Conservation (phyloP, 73 alveolate genomes). For the Paramecium caudatum region DNA sequence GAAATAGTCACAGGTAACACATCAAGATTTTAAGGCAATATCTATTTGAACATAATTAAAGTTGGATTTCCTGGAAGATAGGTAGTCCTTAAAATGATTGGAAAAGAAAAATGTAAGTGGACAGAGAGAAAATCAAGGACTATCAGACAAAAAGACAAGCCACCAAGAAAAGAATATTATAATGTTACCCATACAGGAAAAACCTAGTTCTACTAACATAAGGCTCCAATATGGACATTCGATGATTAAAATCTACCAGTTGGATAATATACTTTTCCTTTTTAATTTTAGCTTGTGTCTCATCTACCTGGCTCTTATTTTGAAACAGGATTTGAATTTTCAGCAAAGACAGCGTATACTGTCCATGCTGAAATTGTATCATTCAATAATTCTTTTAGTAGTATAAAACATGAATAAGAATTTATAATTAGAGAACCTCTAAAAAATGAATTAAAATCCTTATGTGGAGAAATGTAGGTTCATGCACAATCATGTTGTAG, state of each 20-base stretch:
- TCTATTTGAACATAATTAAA: slow-evolving; percentile 12
- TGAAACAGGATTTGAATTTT: slow-evolving; percentile 5
- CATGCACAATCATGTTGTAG: slow-evolving; percentile 29
- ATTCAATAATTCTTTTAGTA: background rate
- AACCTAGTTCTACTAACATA: background rate
- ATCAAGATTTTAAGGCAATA: background rate
- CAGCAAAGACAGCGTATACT: slow-evolving; percentile 11
- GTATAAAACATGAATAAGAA: background rate
- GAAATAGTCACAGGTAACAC: background rate
- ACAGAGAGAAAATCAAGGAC: background rate
- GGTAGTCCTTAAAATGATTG: background rate
- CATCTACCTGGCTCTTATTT: slow-evolving; percentile 65
- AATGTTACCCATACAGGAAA: background rate
- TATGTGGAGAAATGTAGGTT: background rate
- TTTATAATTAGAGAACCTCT: slow-evolving; percentile 55
- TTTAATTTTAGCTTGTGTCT: slow-evolving; percentile 11
- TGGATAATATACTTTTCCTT: slow-evolving; percentile 42
- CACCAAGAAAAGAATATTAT: background rate
- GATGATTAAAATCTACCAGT: background rate
- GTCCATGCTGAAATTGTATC: slow-evolving; percentile 41
- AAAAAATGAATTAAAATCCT: background rate
- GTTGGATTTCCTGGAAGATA: slow-evolving; percentile 45
- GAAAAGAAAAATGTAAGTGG: slow-evolving; percentile 17
- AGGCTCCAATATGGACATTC: background rate
- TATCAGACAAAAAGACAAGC: background rate